Evolutionary conservation across 202 grass and related monocot genomes (phyloP).

Genomic region (Zoysia matrella): DNA sequence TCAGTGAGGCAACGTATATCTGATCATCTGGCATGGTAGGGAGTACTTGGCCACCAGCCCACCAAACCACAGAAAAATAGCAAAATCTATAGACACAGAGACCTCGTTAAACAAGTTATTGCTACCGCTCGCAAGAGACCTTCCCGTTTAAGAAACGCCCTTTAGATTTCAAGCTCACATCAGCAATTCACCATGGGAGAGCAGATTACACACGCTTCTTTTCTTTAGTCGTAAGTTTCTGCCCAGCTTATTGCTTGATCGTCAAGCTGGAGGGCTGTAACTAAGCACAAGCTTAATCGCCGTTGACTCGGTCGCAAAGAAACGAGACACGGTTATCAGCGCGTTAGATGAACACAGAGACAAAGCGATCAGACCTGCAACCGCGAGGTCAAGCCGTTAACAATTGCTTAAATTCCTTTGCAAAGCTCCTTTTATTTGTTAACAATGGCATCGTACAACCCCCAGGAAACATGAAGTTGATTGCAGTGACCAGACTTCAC

Average conservation of each 20-base stretch:
- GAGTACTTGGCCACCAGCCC: too few species aligned
- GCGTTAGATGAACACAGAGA: background rate
- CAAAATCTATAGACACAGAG: too few species aligned
- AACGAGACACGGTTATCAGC: conserved; percentile 2
- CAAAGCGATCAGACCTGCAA: background rate
- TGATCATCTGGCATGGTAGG: too few species aligned
- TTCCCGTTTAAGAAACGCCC: background rate
- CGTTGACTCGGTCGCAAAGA: background rate
- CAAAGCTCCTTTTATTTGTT: background rate
- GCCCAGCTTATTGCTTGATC: background rate
- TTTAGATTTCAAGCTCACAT: background rate
- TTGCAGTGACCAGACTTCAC: background rate
- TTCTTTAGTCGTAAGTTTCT: too few species aligned
- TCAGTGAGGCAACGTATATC: too few species aligned
- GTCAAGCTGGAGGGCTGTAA: background rate
- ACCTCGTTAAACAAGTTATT: background rate
- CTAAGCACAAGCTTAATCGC: background rate
- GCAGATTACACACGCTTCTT: too few species aligned
- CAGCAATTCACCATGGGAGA: too few species aligned
- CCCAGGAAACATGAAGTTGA: background rate
- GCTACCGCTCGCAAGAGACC: too few species aligned
- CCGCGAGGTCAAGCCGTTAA: background rate
- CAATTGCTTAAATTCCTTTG: background rate
- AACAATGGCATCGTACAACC: background rate
- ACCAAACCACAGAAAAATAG: too few species aligned